phyloP scores from a whole-genome alignment of 2,329 filamentous ascomycete genomes.

The Sporothrix humicola region DNA sequence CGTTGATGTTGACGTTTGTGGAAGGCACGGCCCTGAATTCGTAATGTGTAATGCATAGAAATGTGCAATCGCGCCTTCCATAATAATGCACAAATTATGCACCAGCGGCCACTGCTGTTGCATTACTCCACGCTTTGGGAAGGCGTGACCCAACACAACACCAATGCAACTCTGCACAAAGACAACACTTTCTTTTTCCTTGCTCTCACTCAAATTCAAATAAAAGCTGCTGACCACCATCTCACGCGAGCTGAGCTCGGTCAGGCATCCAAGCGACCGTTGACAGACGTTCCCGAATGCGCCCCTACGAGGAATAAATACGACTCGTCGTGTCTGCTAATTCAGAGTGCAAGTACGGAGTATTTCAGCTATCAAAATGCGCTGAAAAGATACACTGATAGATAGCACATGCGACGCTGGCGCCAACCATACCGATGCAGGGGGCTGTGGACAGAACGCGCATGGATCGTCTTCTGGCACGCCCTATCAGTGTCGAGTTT shows the following conservation, averaged over 20 bases:
- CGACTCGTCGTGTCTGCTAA: background rate
- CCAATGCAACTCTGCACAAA: conserved; percentile 3
- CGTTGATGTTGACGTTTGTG: background rate
- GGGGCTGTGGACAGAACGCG: background rate
- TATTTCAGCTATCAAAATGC: conserved; percentile 1
- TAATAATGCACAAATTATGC: background rate
- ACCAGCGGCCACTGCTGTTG: background rate
- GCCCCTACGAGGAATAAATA: background rate
- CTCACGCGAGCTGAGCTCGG: background rate
- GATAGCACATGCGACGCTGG: conserved; percentile 9
- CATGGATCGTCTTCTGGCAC: conserved; percentile 18
- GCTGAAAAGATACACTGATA: background rate
- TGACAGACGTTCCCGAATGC: background rate
- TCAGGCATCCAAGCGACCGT: background rate
- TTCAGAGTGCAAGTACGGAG: no score
- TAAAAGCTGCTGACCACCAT: conserved; percentile 12
- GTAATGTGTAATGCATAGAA: background rate
- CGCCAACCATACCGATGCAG: background rate
- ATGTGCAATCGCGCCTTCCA: background rate
- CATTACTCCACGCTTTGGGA: conserved; percentile 20
- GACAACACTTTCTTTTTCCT: no score
- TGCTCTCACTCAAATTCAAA: background rate
- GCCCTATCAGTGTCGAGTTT: conserved; percentile 20
- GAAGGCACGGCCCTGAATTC: conserved; percentile 1
- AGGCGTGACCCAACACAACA: background rate